Evolutionary conservation across 2,329 filamentous ascomycete species (phyloP).

Genomic region (Rutstroemia sp.): DNA sequence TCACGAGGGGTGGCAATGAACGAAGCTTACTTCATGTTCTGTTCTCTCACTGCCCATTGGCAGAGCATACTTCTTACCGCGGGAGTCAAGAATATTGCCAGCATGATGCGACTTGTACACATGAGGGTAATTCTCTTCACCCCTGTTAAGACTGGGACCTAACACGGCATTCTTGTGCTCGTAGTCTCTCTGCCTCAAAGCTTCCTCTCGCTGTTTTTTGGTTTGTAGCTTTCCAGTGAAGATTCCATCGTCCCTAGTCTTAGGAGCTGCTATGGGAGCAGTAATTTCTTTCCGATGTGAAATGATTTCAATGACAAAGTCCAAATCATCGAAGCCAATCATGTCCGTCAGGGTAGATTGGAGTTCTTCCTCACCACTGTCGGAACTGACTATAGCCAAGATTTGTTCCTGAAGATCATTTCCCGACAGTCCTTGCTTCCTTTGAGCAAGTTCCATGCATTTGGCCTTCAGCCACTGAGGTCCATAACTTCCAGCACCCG

Average conservation of each 20-base stretch:
- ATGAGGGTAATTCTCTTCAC: conserved; percentile 79
- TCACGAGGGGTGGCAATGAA: neutral
- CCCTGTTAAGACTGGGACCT: conserved; percentile 60
- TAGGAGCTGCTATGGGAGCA: conserved; percentile 34
- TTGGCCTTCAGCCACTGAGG: conserved; percentile 63
- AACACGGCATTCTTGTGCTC: conserved; percentile 76
- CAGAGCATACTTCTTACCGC: conserved; percentile 76
- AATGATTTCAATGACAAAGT: conserved; percentile 88
- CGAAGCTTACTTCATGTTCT: conserved; percentile 43
- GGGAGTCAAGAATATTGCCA: conserved; percentile 74
- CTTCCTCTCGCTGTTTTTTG: conserved; percentile 69
- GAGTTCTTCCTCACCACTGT: conserved; percentile 71
- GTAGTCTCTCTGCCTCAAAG: conserved; percentile 65
- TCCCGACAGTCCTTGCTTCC: conserved; percentile 59
- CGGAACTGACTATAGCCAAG: conserved; percentile 61
- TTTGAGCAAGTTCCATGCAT: conserved; percentile 58
- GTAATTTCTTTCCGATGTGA: conserved; percentile 65
- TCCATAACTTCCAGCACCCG: conserved; percentile 38
- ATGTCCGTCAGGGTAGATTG: conserved; percentile 86
- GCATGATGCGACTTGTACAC: conserved; percentile 81
- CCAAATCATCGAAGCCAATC: conserved; percentile 86
- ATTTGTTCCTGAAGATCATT: conserved; percentile 73
- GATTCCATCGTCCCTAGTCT: conserved; percentile 34
- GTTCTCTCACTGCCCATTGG: conserved; percentile 66
- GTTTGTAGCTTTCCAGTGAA: conserved; percentile 55